Percentiles rank a stretch among this genome's conserved stretches.
phyloP scores from a whole-genome alignment of 768 basidiomycete species.

The Boletus rubroflammeus region DNA sequence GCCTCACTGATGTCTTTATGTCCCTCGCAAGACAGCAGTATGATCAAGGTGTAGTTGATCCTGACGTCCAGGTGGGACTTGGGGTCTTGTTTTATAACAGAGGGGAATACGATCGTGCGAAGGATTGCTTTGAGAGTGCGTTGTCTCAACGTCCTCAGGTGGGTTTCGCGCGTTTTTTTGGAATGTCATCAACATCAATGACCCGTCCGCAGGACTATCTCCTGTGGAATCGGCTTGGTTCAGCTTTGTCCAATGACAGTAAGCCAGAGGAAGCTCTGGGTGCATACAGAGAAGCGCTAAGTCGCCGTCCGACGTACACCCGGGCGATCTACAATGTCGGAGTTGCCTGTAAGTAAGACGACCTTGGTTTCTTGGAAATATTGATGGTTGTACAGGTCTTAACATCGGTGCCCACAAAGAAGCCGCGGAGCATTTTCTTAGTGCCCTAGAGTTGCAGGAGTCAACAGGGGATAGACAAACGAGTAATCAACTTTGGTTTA shows the following conservation, averaged over 20 bases:
- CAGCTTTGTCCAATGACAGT: conserved; percentile 89
- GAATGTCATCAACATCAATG: background rate
- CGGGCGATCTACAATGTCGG: conserved; percentile 98
- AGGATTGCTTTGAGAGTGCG: conserved; percentile 93
- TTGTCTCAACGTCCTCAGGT: conserved; percentile 74
- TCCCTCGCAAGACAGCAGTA: conserved; percentile 81
- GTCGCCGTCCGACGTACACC: conserved; percentile 90
- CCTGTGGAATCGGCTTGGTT: conserved; percentile 94
- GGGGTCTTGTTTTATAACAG: conserved; percentile 92
- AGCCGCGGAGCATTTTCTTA: conserved; percentile 93
- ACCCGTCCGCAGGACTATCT: conserved; percentile 66
- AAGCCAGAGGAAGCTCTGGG: conserved; percentile 92
- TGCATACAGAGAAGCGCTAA: conserved; percentile 86
- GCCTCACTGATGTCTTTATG: conserved; percentile 81
- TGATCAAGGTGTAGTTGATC: conserved; percentile 63
- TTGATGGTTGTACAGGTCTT: conserved; percentile 53
- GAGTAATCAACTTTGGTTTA: conserved; percentile 87
- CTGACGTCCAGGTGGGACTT: conserved; percentile 90
- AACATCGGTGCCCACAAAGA: conserved; percentile 96
- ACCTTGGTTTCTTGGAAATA: background rate
- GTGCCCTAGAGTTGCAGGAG: conserved; percentile 78
- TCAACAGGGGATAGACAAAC: conserved; percentile 59
- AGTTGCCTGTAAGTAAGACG: conserved; percentile 78
- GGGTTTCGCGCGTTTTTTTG: conserved; percentile 13
- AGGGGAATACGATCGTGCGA: conserved; percentile 80